Conservation (phyloP, 2,329 filamentous ascomycete genomes). For the Cytospora schulzeri region DNA sequence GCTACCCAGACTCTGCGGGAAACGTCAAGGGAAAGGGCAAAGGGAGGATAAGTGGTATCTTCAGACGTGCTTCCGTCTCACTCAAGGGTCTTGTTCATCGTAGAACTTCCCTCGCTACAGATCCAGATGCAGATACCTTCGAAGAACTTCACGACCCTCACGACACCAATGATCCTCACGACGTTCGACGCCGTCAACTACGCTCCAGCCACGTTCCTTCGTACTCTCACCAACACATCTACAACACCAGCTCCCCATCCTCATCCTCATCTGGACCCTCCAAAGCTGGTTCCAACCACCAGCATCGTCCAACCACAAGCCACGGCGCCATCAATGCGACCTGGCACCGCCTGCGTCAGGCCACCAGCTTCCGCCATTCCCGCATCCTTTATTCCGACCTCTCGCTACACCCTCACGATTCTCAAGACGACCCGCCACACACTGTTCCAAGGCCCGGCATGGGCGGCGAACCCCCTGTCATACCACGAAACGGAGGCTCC, state of each 20-base stretch:
- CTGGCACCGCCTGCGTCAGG: conserved; percentile 25
- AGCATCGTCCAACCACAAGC: conserved; percentile 39
- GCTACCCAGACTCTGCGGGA: not conserved
- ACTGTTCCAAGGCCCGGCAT: conserved; percentile 49
- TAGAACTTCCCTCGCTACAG: conserved; percentile 44
- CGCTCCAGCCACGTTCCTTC: conserved; percentile 24
- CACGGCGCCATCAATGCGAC: conserved; percentile 44
- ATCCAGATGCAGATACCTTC: conserved; percentile 5
- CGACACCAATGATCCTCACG: conserved; percentile 30
- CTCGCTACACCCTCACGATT: conserved; percentile 29
- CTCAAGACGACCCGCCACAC: conserved; percentile 25
- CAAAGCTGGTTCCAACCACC: conserved; percentile 8
- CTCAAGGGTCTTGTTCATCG: conserved; percentile 55
- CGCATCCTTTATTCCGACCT: conserved; percentile 48
- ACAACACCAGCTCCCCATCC: conserved; percentile 28
- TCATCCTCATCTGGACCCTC: conserved; percentile 5
- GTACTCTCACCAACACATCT: conserved; percentile 20
- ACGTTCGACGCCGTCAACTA: conserved; percentile 26
- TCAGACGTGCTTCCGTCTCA: conserved; percentile 58
- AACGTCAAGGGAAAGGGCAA: conserved; percentile 32
- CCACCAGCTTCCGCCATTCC: conserved; percentile 43
- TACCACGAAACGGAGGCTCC: conserved; percentile 61
- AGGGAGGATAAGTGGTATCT: conserved; percentile 49
- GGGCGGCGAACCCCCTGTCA: conserved; percentile 59
- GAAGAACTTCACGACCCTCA: conserved; percentile 26